Conservation (phyloP, 306 rosid genomes). For the Vigna angularis region DNA sequence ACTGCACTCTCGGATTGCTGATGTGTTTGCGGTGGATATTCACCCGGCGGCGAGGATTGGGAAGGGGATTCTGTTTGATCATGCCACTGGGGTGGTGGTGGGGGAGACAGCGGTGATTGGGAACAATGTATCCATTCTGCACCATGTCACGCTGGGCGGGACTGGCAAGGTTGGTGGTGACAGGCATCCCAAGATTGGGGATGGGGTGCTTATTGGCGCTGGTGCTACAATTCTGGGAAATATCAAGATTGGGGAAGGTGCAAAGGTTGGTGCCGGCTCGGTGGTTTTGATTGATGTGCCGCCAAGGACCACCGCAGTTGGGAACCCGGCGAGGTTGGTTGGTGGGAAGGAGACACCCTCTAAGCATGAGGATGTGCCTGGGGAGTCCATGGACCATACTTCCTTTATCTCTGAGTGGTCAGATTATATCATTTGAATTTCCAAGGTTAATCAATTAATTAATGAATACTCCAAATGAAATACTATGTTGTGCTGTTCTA, state of each 20-base stretch:
- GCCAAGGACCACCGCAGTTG: slow-evolving; percentile 70
- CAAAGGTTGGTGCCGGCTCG: slow-evolving; percentile 90
- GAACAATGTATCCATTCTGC: slow-evolving; percentile 87
- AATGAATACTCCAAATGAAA: background rate
- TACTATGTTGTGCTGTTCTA: slow-evolving; percentile 13
- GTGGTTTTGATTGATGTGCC: slow-evolving; percentile 95
- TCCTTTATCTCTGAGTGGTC: slow-evolving; percentile 96
- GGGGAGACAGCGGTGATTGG: slow-evolving; percentile 98
- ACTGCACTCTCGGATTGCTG: slow-evolving; percentile 77
- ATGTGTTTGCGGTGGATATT: slow-evolving; percentile 91
- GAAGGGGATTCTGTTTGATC: slow-evolving; percentile 86
- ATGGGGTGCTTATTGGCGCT: slow-evolving; percentile 94
- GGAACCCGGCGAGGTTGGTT: slow-evolving; percentile 89
- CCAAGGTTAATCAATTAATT: background rate
- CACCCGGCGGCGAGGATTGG: slow-evolving; percentile 93
- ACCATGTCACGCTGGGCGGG: slow-evolving; percentile 94
- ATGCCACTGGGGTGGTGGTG: slow-evolving; percentile 91
- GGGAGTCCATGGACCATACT: slow-evolving; percentile 96
- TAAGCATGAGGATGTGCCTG: slow-evolving; percentile 83
- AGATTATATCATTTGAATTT: slow-evolving; percentile 72
- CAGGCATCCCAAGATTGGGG: slow-evolving; percentile 92
- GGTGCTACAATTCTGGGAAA: slow-evolving; percentile 92
- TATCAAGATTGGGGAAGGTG: slow-evolving; percentile 89
- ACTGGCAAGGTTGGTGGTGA: slow-evolving; percentile 94
- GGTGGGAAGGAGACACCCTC: slow-evolving; percentile 93